Base-by-base conservation (phyloP, 2,329 filamentous ascomycete genomes). In the Orbilia blumenaviensis region DNA sequence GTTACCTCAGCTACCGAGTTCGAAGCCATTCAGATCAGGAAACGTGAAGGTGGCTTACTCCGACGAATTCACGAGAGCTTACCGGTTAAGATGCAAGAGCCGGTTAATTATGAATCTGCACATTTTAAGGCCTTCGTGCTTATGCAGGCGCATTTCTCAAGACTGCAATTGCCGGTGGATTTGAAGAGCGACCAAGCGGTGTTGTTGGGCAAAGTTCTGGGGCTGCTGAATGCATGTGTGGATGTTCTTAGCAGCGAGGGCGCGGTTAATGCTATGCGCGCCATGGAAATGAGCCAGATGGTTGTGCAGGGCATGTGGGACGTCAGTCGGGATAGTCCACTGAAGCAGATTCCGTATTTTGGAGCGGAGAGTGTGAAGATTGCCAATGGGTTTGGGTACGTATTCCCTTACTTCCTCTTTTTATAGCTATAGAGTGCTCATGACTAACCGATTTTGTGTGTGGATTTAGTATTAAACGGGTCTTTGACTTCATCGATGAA, bases 261-360 rank as follows among this genome's bases (percentile, higher is more conserved):
- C 12, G 93, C 97, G 81, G 87, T 99, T 77, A 99, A 99, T 82
- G 94, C 95, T 75, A 96, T 97, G 90, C 94, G 91, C 80, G 95
- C 95, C 27, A 99, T 99, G 94, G 95, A 99, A 83, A 93, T 99
- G 88, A 96, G 92, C 10, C 95, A 99, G 82, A 99, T 99, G 95
- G 92, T 96, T 63, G 94, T 99, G 2, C 95, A 99, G 84, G 94
- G 91, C 58, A 97, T 98, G 92, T 99, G 95, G 95, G 94, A 99
- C 84, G 63, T 69, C 12, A 54, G 58, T 12, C 91, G 94, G 71
- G 95, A 99, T 83, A 96, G 92, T 80, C 94, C 95, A 41, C 87
- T 99, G 79, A 97, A 97, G 85, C 95, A 99, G 84, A 97, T 99
- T 81, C 95, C 95, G 79, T 93, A 98, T 85, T 98, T 98, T 83